These are phyloP conservation scores for Ceratobasidium papillatum DNA, from an alignment of 1,284 basidiomycete species.

Conservation along the genomic window DNA sequence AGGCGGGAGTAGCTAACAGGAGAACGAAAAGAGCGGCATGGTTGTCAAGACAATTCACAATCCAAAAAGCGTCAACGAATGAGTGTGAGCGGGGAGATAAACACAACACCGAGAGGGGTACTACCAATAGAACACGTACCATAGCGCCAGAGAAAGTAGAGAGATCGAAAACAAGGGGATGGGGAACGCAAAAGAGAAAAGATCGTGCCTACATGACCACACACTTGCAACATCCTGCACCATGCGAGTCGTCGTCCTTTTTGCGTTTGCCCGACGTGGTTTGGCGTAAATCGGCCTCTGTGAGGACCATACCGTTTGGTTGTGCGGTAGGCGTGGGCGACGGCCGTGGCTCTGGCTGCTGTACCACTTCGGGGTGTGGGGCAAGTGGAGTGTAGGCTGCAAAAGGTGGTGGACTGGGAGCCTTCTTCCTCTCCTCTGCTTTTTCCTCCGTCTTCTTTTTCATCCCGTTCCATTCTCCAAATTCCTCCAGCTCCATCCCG, in stretches of 20 bases:
- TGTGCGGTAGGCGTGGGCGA: constrained; percentile 31
- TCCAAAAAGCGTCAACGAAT: constrained; percentile 22
- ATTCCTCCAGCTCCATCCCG: constrained; percentile 26
- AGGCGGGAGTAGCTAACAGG: background rate
- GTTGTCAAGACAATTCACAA: background rate
- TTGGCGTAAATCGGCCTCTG: constrained; percentile 25
- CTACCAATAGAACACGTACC: constrained; percentile 29
- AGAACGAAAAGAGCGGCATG: constrained; percentile 1
- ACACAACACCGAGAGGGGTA: constrained; percentile 6
- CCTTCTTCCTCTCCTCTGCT: constrained; percentile 28
- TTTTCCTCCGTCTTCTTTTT: background rate
- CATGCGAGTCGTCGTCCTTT: constrained; percentile 39
- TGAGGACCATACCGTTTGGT: constrained; percentile 28
- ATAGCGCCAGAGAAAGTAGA: constrained; percentile 16
- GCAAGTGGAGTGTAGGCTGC: constrained; percentile 31
- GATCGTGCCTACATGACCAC: constrained; percentile 43
- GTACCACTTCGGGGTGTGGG: constrained; percentile 61
- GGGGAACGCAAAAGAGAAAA: background rate
- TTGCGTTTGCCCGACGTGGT: constrained; percentile 7
- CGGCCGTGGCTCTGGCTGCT: constrained; percentile 53
- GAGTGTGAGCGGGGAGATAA: constrained; percentile 3
- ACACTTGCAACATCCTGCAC: constrained; percentile 45
- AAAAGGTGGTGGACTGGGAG: constrained; percentile 32
- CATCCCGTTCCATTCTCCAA: constrained; percentile 22
- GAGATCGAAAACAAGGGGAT: background rate